These are phyloP conservation scores for Populus hybrid DNA, from an alignment of 441 rosid genomes.

Conservation along the genomic window DNA sequence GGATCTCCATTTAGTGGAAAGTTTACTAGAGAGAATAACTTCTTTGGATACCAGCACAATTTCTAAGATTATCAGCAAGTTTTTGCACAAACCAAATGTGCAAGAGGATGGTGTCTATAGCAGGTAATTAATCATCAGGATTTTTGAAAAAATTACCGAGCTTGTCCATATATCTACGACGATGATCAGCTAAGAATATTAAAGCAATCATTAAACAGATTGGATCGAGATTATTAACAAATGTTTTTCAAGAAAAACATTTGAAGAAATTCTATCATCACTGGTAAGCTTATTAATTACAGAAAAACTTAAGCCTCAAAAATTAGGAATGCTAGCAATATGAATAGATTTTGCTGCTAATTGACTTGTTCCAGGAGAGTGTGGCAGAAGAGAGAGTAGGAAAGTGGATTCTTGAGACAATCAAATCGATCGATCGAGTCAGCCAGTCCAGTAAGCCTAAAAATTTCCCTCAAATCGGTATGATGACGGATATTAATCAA, in stretches of 20 bases:
- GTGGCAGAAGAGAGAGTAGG: conserved; percentile 13
- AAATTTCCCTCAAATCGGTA: conserved; percentile 24
- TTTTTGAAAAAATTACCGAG: background rate
- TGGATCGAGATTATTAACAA: conserved; percentile 27
- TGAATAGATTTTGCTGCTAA: background rate
- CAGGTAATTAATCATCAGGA: conserved; percentile 19
- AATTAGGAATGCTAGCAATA: background rate
- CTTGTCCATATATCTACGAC: too few species aligned
- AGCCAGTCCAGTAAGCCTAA: conserved; percentile 38
- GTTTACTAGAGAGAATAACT: background rate
- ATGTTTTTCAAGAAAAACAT: conserved; percentile 35
- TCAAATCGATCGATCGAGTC: conserved; percentile 26
- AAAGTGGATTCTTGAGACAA: conserved; percentile 37
- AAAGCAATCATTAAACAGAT: conserved; percentile 12
- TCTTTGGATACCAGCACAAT: conserved; percentile 6
- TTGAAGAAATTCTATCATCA: conserved; percentile 32
- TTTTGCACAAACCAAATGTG: conserved; percentile 1
- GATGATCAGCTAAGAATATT: background rate
- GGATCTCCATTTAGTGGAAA: too few species aligned
- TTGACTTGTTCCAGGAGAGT: conserved; percentile 9
- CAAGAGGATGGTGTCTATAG: conserved; percentile 16
- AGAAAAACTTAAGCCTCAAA: too few species aligned
- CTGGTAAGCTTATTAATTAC: conserved; percentile 22
- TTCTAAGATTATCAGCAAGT: conserved; percentile 16
- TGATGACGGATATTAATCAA: background rate